Conservation (phyloP, 2,329 filamentous ascomycete species). For the Achaetomium macrosporum region DNA sequence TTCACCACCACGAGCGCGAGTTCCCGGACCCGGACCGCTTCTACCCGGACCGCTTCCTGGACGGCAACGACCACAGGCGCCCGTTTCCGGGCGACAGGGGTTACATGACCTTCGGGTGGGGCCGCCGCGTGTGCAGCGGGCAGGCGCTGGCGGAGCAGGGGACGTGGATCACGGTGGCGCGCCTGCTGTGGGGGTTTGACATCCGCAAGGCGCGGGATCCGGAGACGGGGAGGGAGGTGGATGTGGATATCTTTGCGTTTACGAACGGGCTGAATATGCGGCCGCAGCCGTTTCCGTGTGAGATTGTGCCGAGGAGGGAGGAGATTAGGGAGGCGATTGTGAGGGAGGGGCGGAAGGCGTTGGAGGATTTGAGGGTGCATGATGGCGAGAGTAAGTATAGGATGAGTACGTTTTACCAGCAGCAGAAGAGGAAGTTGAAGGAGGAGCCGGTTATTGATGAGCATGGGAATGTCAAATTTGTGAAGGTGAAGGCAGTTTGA, state of each 20-base stretch:
- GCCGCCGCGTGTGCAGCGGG: constrained; percentile 48
- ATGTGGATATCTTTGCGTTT: constrained; percentile 51
- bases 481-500: constrained; percentile 18
- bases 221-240: constrained; percentile 38
- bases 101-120: constrained; percentile 54
- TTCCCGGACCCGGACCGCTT: constrained; percentile 43
- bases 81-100: constrained; percentile 45
- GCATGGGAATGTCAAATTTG: constrained; percentile 25
- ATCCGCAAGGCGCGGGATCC: constrained; percentile 36
- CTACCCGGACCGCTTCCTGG: constrained; percentile 37
- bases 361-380: constrained; percentile 45
- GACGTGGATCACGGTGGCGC: constrained; percentile 51
- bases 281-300: constrained; percentile 49
- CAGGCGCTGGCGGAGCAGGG: constrained; percentile 54
- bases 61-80: constrained; percentile 33
- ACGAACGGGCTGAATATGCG: constrained; percentile 53
- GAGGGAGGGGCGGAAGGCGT: constrained; percentile 46
- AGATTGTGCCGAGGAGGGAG: constrained; percentile 44
- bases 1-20: constrained; percentile 41
- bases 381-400: constrained; percentile 52
- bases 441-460: constrained; percentile 27
- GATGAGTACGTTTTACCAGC: constrained; percentile 47
- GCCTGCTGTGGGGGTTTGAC: constrained; percentile 53
- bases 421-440: constrained; percentile 24
- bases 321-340: constrained; percentile 46